Percentiles rank a stretch among this genome's conserved stretches.
phyloP scores from a whole-genome alignment of 2,329 filamentous ascomycete genomes.

The Cryphonectria japonica region DNA sequence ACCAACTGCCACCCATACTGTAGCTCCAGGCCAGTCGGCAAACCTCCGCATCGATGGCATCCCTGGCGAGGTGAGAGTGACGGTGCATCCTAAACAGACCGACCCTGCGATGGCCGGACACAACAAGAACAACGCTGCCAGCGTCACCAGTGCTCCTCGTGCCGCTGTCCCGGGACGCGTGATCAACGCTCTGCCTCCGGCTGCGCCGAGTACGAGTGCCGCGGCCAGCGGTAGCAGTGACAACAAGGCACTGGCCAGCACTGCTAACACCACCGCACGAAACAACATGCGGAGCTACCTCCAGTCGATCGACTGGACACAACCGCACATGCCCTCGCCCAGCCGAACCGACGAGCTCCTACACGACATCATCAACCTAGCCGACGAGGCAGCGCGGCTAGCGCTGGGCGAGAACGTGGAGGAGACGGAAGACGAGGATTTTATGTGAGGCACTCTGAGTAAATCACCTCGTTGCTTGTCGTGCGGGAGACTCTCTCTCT shows the following conservation, averaged over 20 bases:
- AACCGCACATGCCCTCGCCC: constrained; percentile 33
- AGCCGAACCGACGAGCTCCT: constrained; percentile 42
- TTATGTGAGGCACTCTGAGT: constrained; percentile 41
- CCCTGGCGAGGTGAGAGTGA: constrained; percentile 59
- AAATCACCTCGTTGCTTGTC: constrained; percentile 16
- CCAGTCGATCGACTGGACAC: constrained; percentile 28
- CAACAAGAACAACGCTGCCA: constrained; percentile 16
- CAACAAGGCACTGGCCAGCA: neutral
- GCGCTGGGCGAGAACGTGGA: constrained; percentile 40
- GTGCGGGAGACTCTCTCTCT: constrained; percentile 26
- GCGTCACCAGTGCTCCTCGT: constrained; percentile 8
- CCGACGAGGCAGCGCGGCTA: constrained; percentile 48
- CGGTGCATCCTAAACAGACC: constrained; percentile 44
- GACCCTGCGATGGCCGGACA: constrained; percentile 26
- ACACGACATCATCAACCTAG: constrained; percentile 45
- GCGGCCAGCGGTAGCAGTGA: constrained; percentile 7
- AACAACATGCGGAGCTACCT: constrained; percentile 27
- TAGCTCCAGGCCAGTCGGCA: constrained; percentile 37
- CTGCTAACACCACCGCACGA: constrained; percentile 12
- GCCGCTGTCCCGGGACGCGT: constrained; percentile 13
- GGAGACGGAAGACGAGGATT: constrained; percentile 44
- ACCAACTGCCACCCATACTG: constrained; percentile 39
- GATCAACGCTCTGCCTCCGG: constrained; percentile 10
- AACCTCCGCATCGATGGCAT: constrained; percentile 60
- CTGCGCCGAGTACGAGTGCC: constrained; percentile 19